These are phyloP conservation scores for Hydnomerulius pinastri DNA, from an alignment of 768 basidiomycete genomes.

Conservation along the genomic window DNA sequence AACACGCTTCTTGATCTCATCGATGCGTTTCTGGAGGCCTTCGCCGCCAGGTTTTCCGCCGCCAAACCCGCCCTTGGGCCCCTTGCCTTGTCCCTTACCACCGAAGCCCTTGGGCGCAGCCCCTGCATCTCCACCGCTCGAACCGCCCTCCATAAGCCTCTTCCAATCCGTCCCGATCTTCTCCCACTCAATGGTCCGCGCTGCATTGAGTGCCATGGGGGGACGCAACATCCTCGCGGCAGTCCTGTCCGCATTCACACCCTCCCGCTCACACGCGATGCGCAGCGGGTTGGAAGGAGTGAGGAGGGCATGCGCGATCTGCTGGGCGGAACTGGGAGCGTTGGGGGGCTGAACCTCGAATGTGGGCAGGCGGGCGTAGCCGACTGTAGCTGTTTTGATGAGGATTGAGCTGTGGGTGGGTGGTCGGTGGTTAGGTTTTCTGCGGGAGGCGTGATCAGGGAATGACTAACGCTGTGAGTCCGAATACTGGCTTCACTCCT, in stretches of 20 bases:
- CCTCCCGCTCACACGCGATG: conserved; percentile 27
- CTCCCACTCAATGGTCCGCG: conserved; percentile 19
- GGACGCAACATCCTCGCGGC: conserved; percentile 18
- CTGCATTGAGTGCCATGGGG: conserved; percentile 1
- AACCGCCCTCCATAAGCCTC: conserved; percentile 7
- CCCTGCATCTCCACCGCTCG: background rate
- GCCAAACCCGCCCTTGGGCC: background rate
- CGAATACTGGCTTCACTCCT: conserved; percentile 87
- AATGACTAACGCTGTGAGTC: conserved; percentile 76
- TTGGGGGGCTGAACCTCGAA: conserved; percentile 47
- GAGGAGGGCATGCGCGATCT: conserved; percentile 47
- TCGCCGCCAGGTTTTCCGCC: background rate
- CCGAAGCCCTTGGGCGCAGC: background rate
- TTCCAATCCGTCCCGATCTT: conserved; percentile 24
- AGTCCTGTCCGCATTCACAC: conserved; percentile 20
- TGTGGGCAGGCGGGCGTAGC: conserved; percentile 47
- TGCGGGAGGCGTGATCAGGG: background rate
- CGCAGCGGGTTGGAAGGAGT: conserved; percentile 24
- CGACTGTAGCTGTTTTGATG: conserved; percentile 49
- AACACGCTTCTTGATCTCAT: conserved; percentile 5
- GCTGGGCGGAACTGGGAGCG: conserved; percentile 40
- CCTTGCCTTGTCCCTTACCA: background rate
- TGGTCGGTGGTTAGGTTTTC: background rate
- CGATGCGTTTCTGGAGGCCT: conserved; percentile 1
- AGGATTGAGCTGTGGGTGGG: conserved; percentile 46